These are phyloP conservation scores for Pleurotus platypus DNA, from an alignment of 768 basidiomycete species.

Conservation along the genomic window DNA sequence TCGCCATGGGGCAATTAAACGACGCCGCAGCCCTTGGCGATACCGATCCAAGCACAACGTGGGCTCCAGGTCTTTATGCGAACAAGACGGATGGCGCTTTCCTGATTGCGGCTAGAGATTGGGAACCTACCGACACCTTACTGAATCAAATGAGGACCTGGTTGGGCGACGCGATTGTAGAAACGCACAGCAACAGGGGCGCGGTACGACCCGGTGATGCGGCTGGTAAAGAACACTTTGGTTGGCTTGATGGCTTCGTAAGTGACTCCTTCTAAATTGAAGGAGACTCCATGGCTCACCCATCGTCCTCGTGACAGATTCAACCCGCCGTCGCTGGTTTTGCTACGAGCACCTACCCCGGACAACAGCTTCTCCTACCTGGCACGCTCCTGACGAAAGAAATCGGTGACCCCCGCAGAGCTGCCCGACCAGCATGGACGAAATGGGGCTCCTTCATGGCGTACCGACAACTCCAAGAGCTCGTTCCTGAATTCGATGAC, in stretches of 20 bases:
- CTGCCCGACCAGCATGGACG: neutral
- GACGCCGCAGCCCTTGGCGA: neutral
- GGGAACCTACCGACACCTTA: neutral
- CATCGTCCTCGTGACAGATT: neutral
- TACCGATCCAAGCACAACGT: neutral
- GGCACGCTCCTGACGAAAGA: slow-evolving; percentile 1
- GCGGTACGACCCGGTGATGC: neutral
- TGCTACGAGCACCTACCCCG: neutral
- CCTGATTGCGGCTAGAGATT: slow-evolving; percentile 2
- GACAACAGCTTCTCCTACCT: neutral
- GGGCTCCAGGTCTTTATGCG: neutral
- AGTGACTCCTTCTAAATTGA: neutral
- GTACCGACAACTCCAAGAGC: slow-evolving; percentile 1
- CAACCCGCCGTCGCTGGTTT: slow-evolving; percentile 6
- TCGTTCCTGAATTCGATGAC: slow-evolving; percentile 1
- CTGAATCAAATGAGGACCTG: neutral
- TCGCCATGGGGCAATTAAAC: neutral
- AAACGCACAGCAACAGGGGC: neutral
- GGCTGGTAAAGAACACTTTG: slow-evolving; percentile 3
- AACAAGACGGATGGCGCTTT: slow-evolving; percentile 3
- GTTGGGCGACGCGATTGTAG: neutral
- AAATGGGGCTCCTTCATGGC: slow-evolving; percentile 7
- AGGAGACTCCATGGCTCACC: neutral
- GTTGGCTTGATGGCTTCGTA: slow-evolving; percentile 4
- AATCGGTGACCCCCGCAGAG: slow-evolving; percentile 1